phyloP scores from a whole-genome alignment of 805 yeast species.

The Brettanomyces sp. region DNA sequence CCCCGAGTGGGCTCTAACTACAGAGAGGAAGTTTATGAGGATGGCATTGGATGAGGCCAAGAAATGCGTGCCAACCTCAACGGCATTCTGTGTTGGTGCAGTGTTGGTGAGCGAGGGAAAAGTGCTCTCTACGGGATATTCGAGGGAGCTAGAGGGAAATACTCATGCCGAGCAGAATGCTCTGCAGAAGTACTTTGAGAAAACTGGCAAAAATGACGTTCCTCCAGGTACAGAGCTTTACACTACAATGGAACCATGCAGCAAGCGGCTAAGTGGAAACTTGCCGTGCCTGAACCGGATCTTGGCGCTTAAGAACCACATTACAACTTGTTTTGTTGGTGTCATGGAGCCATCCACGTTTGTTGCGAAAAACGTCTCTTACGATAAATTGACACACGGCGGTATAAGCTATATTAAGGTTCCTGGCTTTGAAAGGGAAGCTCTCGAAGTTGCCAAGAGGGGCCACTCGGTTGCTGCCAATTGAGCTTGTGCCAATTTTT shows the following conservation, averaged over 20 bases:
- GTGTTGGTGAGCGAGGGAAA: conserved; percentile 59
- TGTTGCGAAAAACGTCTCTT: conserved; percentile 68
- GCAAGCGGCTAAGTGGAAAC: conserved; percentile 81
- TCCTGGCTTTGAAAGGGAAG: conserved; percentile 71
- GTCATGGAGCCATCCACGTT: conserved; percentile 85
- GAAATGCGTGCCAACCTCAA: conserved; percentile 70
- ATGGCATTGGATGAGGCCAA: conserved; percentile 70
- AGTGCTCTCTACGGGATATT: conserved; percentile 73
- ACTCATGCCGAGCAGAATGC: conserved; percentile 98
- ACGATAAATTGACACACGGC: conserved; percentile 37
- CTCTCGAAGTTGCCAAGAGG: conserved; percentile 58
- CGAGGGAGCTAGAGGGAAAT: conserved; percentile 87
- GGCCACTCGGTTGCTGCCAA: conserved; percentile 39
- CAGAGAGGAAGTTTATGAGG: conserved; percentile 56
- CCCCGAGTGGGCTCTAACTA: conserved; percentile 75
- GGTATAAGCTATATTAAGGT: conserved; percentile 70
- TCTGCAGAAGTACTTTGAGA: conserved; percentile 54
- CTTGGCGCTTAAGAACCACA: conserved; percentile 31
- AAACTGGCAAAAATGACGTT: conserved; percentile 30
- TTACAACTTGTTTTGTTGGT: conserved; percentile 81
- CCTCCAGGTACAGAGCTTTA: conserved; percentile 77
- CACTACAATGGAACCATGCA: conserved; percentile 98
- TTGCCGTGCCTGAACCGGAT: conserved; percentile 81
- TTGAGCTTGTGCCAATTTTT: background rate
- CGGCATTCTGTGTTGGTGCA: conserved; percentile 95